Evolutionary conservation across 2,329 filamentous ascomycete genomes (phyloP), one percentile per base, ranked within the genome.

Genomic region (Colletotrichum sp.): DNA sequence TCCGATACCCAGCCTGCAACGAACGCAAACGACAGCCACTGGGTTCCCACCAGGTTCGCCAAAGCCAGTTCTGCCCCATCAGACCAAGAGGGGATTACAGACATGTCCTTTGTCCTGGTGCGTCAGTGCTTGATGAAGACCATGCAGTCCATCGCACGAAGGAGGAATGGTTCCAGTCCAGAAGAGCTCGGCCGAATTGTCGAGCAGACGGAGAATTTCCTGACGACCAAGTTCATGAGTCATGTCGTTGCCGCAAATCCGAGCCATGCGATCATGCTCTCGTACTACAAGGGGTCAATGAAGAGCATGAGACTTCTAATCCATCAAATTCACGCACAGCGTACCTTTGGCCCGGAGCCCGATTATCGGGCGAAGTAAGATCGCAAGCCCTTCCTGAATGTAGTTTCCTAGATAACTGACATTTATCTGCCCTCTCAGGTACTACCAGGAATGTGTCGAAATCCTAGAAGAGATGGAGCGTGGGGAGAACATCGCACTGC

Each of bases 21-120:
- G 8, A 79, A 79, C 32, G 70, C 75, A 16, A 78, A 79, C 64
- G 77, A 79, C n/a, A 68, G 26, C n/a, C 71, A 79, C 39, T 79
- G 78, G 78, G 60, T 72, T 18, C 67, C 78, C 4, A 76, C 71
- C 5, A 69, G 75, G 5, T 79, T 79, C 28, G 72, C 77, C 34
- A 73, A 78, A 22, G 63, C 78, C 3, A 75, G 74, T 15, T 76
- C 73, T 44, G 48, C 76, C 15, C 78, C 78, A 5, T 24, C 22
- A 3, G 78, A 79, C 24, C 68, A 62, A 6, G 77, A 78, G 13
- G 78, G 78, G 7, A 75, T 79, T 18, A 79, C 78, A 22, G 78
- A 78, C 16, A 79, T 78, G 78, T 71, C 78, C 3, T 79, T 79
- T 55, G 75, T 71, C 1, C 64, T 78, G 7, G 63, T 79, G 28